Base-by-base conservation (phyloP, 305 asterid genomes). In the Caryopteris hybrid region DNA sequence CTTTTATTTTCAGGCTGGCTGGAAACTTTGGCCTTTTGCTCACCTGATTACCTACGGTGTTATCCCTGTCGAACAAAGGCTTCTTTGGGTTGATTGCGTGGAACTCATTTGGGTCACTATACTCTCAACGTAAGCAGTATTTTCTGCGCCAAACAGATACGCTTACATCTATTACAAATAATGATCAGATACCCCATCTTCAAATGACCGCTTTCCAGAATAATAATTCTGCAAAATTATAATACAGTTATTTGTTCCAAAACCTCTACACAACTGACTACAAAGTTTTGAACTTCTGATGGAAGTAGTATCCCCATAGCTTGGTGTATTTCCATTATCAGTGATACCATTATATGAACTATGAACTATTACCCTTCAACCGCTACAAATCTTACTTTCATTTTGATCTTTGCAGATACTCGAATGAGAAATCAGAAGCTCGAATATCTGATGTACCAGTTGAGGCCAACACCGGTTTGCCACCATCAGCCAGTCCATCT, bases 11-110 rank as follows among this genome's bases (percentile, higher is more conserved):
- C 87, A 93, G 99, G 97, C 97, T 17, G 97, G 99, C 1, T 94
- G 99, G 99, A 91, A 94, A 82, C 91, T 94, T 51, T 91, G 97
- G 96, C 99, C 96, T 12, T 94, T 94, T 76, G 97, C 99, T 66
- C 99, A 94, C 79, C 85, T 91, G 21, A 79, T 94, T 60, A 94
- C 97, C 13, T 91, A 94, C 29, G 97, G 99, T 0, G 88, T 91
- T 50, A 68, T 94, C 84, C 99, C 97, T 4, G 87, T 91, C 4
- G 97, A 94, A 59, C 97, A 94, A 71, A 81, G 99, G 78, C 96
- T 93, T 75, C 92, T 93, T 61, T 93, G 99, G 99, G 99, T 93
- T 9, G 99, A 93, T 64, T 91, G 96, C 29, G 97, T 93, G 46
- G 97, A 93, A 69, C 97, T 93, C 62, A 70, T 93, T 61, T 93